Base-by-base conservation (phyloP, 805 yeast species). In the Pichia scutulata region DNA sequence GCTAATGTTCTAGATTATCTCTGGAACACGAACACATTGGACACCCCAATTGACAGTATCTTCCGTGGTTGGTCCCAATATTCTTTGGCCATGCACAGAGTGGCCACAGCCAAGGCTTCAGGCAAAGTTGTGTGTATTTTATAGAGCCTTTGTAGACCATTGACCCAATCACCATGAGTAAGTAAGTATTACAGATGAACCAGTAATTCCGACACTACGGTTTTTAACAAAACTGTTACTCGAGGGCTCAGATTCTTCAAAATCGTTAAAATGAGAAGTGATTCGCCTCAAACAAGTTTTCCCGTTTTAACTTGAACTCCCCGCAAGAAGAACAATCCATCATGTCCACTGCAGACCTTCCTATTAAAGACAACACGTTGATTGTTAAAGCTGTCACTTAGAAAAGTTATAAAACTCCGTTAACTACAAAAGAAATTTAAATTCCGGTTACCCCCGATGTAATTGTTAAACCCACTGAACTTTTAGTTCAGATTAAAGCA, bases 51-150 rank as follows among this genome's bases (percentile, higher is more conserved):
- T 41, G 93, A 85, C 59, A 71, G 82, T 8, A 74, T 74, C 30
- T 73, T 68, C 53, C 60, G 70, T 13, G 73, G 83, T 55, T 73
- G 69, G 2, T 49, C 57, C 9, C 76, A 84, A n/a, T 77, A 63
- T 54, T 55, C 72, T 43, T 60, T 68, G 10, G 93, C 89, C 1
- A 60, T 76, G 41, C 74, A 75, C 7, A 69, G 69, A 54, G 61
- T 84, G 23, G 62, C 61, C 7, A 63, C 72, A 24, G 74, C 78
- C 48, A 69, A 63, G 45, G 81, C 83, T 10, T 76, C 74, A 49
- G 96, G 96, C 25, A 89, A 88, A 63, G 69, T 84, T 45, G 76
- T 89, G 16, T 47, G 51, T 23, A 47, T 48, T 9, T 22, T 47
- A 21, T 44, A 46, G 19, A 30, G 6, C 14, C 14, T 4, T 19